Base-by-base conservation (phyloP, 345 rosid genomes). In the Excoecaria cochinchinensis region DNA sequence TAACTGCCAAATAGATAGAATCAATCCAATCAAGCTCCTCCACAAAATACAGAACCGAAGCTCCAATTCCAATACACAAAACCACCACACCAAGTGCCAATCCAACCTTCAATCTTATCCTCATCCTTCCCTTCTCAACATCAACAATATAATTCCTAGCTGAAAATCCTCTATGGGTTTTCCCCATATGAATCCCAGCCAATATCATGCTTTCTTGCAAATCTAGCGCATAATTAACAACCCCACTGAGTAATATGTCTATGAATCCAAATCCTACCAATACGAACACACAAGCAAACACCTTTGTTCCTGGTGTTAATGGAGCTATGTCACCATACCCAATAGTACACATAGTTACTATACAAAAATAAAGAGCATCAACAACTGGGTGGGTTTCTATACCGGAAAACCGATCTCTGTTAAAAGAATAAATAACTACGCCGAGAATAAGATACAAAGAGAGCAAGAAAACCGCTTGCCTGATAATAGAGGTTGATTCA, bases 261-360 rank as follows among this genome's bases (percentile, higher is more conserved):
- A 89, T 83, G 46, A 83, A 83, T 0, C 88, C 87, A 71, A 89
- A 82, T 10, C 92, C 89, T 42, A 80, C 74, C 22, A 81, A 52
- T 16, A 89, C 88, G 19, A 83, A 87, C 66, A 79, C 63, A 50
- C 82, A 67, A 5, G 88, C 74, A 46, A 87, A 82, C 25, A 84
- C 68, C 77, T 89, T 89, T 6, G 90, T 84, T 21, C 40, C 76
- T 0, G 75, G 46, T 6, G 86, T 82, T 6, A 73, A 59, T 0
- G 89, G 90, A 25, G 86, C 79, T 22, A 89, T 89, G 78, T 89
- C 92, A 1, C 92, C 92, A 65, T 87, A 89, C 39, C 90, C 92
- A 16, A 89, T 86, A 0, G 92, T 89, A 67, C 87, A 86, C 81
- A 89, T 83, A 8, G 92, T 89, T 55, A 86, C 92, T n/a, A 89